These are phyloP conservation scores for Coemansia sp. DNA, from an alignment of 192 early-diverging fungal species.

Conservation along the genomic window DNA sequence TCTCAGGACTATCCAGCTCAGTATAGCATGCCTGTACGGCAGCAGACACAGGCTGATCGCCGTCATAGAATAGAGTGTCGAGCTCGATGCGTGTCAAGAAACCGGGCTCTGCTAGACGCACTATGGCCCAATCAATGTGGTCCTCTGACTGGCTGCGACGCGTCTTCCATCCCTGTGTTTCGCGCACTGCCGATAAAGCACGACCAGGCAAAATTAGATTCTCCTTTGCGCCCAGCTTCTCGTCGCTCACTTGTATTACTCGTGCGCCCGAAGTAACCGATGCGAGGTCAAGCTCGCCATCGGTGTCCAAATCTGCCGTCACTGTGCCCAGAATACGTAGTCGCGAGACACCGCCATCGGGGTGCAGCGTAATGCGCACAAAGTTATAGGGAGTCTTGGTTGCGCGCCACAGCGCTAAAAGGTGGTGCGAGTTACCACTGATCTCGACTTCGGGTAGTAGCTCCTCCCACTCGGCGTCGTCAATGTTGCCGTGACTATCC, in stretches of 20 bases:
- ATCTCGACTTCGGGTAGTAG: conserved; percentile 71
- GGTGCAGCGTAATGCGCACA: conserved; percentile 65
- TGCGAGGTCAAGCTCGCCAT: conserved; percentile 62
- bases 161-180: conserved; percentile 88
- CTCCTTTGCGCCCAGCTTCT: conserved; percentile 63
- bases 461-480: conserved; percentile 59
- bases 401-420: conserved; percentile 58
- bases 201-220: conserved; percentile 77
- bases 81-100: conserved; percentile 73
- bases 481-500: conserved; percentile 36
- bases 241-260: conserved; percentile 62
- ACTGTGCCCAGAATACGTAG: conserved; percentile 67
- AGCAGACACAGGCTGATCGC: conserved; percentile 78
- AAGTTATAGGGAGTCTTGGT: conserved; percentile 54
- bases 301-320: conserved; percentile 18
- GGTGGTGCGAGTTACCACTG: conserved; percentile 60
- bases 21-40: conserved; percentile 67
- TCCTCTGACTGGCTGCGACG: conserved; percentile 61
- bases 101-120: conserved; percentile 71
- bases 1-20: conserved; percentile 50
- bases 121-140: conserved; percentile 71
- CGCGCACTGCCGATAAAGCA: conserved; percentile 57
- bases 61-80: conserved; percentile 83
- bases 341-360: conserved; percentile 76
- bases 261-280: conserved; percentile 61